Base-by-base conservation (phyloP, 2,329 filamentous ascomycete genomes). In the Zelopaecilomyces penicillatus region DNA sequence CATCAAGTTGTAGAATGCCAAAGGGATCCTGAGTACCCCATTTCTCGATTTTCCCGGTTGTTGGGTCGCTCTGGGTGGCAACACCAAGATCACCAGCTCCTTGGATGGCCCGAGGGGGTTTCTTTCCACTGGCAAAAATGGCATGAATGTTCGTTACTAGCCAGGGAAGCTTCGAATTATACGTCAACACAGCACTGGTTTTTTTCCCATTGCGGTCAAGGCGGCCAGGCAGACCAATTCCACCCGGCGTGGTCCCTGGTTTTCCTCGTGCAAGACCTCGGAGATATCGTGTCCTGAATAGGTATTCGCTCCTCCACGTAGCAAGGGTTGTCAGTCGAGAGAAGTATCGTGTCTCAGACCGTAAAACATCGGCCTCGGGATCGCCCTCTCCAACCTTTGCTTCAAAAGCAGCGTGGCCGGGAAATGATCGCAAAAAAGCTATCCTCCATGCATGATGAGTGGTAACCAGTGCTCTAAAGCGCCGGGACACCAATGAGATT, bases 271-370 rank as follows among this genome's bases (percentile, higher is more conserved):
- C 77, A 46, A 97, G 71, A 50, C 87, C 93, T 37, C 89, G 80
- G 42, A 97, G 69, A 42, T 97, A 75, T 39, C 87, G 79, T 2
- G 89, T 96, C 39, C 93, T 78, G 45, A 95, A 68, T 39, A 97
- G 84, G 58, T 97, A 98, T 64, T 98, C 93, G 64, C 87, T 96
- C 54, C 91, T 80, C 91, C 93, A 97, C 6, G 90, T 93, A n/a
- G 89, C 85, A 49, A 90, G 68, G 4, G 82, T 75, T 7, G 87
- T 94, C 44, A 98, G 74, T 37, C 90, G 81, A 11, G 86, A 80
- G 58, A 97, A 98, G 52, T 80, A 78, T 37, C 89, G 85, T 54
- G 79, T 78, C 58, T 93, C 85, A 1, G 85, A 83, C 29, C 79
- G 77, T 37, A 89, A 69, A 44, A 63, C 64, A 56, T 79, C 80